Conservation (phyloP, 306 rosid species). For the Biancaea sappan region DNA sequence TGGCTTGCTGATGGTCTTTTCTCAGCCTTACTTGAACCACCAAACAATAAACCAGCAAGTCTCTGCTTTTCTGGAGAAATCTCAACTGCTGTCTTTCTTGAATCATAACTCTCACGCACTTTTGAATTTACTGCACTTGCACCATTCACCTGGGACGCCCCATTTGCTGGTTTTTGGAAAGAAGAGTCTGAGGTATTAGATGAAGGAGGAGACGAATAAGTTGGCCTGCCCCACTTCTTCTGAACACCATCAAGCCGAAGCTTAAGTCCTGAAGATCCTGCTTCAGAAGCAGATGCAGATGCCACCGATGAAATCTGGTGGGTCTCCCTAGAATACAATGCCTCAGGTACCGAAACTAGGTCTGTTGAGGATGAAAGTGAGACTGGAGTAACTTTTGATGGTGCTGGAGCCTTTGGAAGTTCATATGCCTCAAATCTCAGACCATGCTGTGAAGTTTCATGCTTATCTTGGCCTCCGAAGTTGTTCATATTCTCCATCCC, state of each 20-base stretch:
- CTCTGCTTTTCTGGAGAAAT: slow-evolving; percentile 76
- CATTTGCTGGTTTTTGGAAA: slow-evolving; percentile 62
- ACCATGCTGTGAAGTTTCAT: slow-evolving; percentile 60
- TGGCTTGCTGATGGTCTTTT: slow-evolving; percentile 59
- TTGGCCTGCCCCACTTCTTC: slow-evolving; percentile 80
- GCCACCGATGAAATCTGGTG: slow-evolving; percentile 49
- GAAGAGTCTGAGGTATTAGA: slow-evolving; percentile 44
- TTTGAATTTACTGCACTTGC: slow-evolving; percentile 48
- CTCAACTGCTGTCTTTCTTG: slow-evolving; percentile 61
- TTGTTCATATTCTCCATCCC: slow-evolving; percentile 49
- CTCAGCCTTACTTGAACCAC: slow-evolving; percentile 67
- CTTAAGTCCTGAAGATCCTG: slow-evolving; percentile 64
- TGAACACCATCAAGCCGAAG: slow-evolving; percentile 89
- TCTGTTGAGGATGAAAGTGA: slow-evolving; percentile 60
- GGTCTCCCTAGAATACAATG: slow-evolving; percentile 62
- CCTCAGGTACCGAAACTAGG: slow-evolving; percentile 68
- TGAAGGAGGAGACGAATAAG: slow-evolving; percentile 56
- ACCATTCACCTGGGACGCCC: slow-evolving; percentile 53
- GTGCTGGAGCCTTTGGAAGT: slow-evolving; percentile 66
- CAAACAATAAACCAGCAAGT: slow-evolving; percentile 91
- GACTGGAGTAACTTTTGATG: slow-evolving; percentile 45
- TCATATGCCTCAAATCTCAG: slow-evolving; percentile 90
- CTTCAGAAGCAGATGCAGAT: slow-evolving; percentile 54
- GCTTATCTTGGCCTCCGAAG: slow-evolving; percentile 63
- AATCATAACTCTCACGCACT: slow-evolving; percentile 53